Evolutionary conservation across 805 yeast genomes (phyloP), one percentile per base, ranked within the genome.

Genomic region (Kluyveromyces siamensis): DNA sequence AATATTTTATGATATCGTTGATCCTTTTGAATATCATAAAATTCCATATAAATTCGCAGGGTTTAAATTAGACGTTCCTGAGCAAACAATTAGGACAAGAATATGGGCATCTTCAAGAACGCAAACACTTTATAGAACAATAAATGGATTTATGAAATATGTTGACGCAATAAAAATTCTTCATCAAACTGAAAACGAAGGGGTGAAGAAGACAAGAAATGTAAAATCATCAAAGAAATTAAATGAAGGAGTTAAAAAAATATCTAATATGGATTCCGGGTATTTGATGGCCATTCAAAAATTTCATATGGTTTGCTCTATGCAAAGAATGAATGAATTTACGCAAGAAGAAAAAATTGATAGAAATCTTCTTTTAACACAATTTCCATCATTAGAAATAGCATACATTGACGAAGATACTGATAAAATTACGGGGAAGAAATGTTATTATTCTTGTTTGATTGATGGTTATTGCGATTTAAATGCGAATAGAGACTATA

Each of bases 101-200:
- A 71, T 84, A 2, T 85, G 93, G 93, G 83, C 89, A 1, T 83
- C 91, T 0, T 63, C 81, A 45, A 71, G 90, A 49, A 76, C 83
- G 1, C 95, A 85, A 60, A 85, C 93, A 0, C 68, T 85, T 44
- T 85, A 79, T 60, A 68, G 91, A 46, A 85, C 95, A 0, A 69
- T 84, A 8, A 73, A 85, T 0, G 93, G 95, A 0, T 84, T 85
- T 56, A 76, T 77, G 79, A 84, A 83, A 59, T 85, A 85, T 57
- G 71, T 76, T 17, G 72, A 74, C 37, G 91, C 91, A 0, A 71
- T 85, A n/a, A 79, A 77, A 53, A 64, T 84, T n/a, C 70, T 85
- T 39, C 77, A 77, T 56, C 72, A 76, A 39, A 73, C 79, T 18
- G 91, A 85, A 58, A 72, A 72, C 2, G 35, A 30, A 30, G 35